These are phyloP conservation scores for Malassezia caprae DNA, from an alignment of 1,284 basidiomycete genomes.

Conservation along the genomic window DNA sequence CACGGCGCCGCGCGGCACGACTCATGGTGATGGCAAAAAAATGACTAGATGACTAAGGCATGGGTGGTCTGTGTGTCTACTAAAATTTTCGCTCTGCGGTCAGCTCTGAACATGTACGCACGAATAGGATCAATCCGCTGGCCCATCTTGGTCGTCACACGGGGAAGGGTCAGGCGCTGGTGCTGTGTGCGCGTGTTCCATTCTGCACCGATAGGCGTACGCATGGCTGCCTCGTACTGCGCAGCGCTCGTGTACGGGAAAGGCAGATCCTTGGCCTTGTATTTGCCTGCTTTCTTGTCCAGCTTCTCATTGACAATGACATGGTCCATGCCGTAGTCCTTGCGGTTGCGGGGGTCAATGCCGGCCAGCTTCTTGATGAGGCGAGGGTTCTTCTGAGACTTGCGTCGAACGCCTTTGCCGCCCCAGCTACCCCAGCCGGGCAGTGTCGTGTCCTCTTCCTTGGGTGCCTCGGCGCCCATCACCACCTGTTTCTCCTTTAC, in stretches of 20 bases:
- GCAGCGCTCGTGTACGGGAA: conserved; percentile 75
- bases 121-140: conserved; percentile 34
- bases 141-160: conserved; percentile 34
- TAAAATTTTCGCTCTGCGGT: conserved; percentile 14
- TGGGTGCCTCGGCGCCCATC: conserved; percentile 70
- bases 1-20: neutral
- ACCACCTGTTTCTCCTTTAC: conserved; percentile 68
- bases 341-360: conserved; percentile 64
- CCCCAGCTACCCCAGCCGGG: conserved; percentile 95
- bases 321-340: conserved; percentile 71
- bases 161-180: conserved; percentile 56
- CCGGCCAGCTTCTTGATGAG: conserved; percentile 50
- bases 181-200: conserved; percentile 87
- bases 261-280: conserved; percentile 76
- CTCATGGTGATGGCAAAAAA: neutral
- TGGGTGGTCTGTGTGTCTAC: neutral
- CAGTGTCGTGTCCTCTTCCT: conserved; percentile 73
- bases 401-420: conserved; percentile 59
- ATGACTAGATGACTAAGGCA: neutral
- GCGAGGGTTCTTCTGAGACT: conserved; percentile 15
- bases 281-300: conserved; percentile 84
- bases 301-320: conserved; percentile 88
- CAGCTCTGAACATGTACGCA: neutral
- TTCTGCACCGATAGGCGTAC: conserved; percentile 70
- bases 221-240: conserved; percentile 76